Conservation (phyloP, 495 filamentous ascomycete genomes). For the Thermochaetoides thermophila region DNA sequence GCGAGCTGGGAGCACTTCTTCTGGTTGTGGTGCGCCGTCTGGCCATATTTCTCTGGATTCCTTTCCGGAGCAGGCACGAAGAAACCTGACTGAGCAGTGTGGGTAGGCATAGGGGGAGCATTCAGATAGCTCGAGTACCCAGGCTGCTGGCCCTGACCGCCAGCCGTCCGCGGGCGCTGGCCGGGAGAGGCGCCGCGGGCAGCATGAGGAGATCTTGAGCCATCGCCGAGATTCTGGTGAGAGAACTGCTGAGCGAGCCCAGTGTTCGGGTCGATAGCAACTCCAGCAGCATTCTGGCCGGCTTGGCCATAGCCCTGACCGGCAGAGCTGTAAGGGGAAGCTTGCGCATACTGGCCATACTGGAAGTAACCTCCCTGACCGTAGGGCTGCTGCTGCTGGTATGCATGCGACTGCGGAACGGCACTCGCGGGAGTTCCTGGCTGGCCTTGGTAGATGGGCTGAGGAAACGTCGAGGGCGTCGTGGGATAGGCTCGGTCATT, state of each 20-base stretch:
- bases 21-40: constrained; percentile 46
- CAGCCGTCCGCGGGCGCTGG: constrained; percentile 66
- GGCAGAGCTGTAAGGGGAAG: constrained; percentile 17
- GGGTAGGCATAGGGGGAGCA: constrained; percentile 47
- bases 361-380: constrained; percentile 21
- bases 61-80: constrained; percentile 50
- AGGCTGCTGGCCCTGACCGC: constrained; percentile 40
- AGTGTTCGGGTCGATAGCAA: constrained; percentile 54
- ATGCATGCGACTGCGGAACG: too few relatives aligned
- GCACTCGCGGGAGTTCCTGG: constrained; percentile 4
- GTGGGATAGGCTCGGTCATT: constrained; percentile 83
- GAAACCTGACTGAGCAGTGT: constrained; percentile 33
- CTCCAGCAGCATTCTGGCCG: constrained; percentile 38
- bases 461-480: constrained; percentile 90
- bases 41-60: constrained; percentile 60
- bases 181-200: constrained; percentile 53
- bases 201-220: constrained; percentile 50
- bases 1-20: constrained; percentile 66
- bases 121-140: constrained; percentile 50
- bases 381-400: constrained; percentile 30
- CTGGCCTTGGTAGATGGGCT: constrained; percentile 52
- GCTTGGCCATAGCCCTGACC: constrained; percentile 39
- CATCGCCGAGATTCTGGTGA: constrained; percentile 80
- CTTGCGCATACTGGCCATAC: constrained; percentile 21
- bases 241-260: constrained; percentile 92